Evolutionary conservation across 352 stramenopile genomes (phyloP).

Genomic region (Phytophthora litchii): DNA sequence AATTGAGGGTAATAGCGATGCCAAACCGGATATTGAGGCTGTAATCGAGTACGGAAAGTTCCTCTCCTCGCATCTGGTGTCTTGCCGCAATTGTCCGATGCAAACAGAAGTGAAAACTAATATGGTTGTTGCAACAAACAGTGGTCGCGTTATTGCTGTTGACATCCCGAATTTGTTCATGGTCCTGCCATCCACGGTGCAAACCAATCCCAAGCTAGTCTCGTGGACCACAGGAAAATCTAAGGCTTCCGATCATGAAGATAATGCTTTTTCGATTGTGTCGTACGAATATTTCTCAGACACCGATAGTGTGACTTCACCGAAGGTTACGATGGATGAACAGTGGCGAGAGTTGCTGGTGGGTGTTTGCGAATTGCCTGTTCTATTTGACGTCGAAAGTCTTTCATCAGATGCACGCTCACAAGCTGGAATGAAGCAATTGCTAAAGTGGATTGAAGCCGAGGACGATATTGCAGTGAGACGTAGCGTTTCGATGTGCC

Average conservation of each 20-base stretch:
- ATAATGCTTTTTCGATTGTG: slow-evolving; percentile 15
- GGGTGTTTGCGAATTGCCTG: slow-evolving; percentile 44
- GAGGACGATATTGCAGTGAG: slow-evolving; percentile 43
- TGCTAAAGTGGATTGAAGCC: slow-evolving; percentile 56
- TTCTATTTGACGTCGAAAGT: slow-evolving; percentile 39
- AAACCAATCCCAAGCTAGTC: slow-evolving; percentile 32
- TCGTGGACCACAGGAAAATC: slow-evolving; percentile 31
- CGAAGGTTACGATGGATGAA: slow-evolving; percentile 13
- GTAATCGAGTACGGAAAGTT: slow-evolving; percentile 43
- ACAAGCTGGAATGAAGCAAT: slow-evolving; percentile 29
- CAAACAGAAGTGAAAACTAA: slow-evolving; percentile 31
- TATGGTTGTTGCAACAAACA: slow-evolving; percentile 39
- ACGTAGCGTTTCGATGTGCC: slow-evolving; percentile 44
- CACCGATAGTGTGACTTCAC: neutral
- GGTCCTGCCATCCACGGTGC: slow-evolving; percentile 30
- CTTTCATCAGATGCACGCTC: slow-evolving; percentile 22
- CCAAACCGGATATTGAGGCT: slow-evolving; percentile 2
- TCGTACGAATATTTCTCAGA: slow-evolving; percentile 25
- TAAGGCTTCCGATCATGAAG: slow-evolving; percentile 6
- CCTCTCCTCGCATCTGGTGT: slow-evolving; percentile 39
- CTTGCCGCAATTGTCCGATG: slow-evolving; percentile 40
- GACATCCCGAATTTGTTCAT: slow-evolving; percentile 31
- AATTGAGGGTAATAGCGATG: neutral
- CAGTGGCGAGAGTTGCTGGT: slow-evolving; percentile 47
- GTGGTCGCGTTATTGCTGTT: slow-evolving; percentile 14